A percentile compares a stretch with the other conserved stretches of the same genome.
Conservation (phyloP, 139 green algal genomes). For the Pleodorina starrii region DNA sequence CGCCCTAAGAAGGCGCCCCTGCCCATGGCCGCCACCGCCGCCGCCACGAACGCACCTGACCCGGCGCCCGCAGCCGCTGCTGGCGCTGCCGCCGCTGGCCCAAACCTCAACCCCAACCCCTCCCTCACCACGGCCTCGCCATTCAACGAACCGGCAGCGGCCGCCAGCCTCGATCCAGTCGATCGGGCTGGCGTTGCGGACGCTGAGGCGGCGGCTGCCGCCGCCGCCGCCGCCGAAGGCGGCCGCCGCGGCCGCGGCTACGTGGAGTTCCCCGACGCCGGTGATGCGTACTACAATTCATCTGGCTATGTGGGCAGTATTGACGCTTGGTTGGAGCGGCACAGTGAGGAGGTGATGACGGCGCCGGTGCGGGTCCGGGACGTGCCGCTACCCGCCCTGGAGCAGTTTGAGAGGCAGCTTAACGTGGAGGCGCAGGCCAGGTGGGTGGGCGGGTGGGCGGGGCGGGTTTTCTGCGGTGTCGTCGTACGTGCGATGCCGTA, state of each 20-base stretch:
- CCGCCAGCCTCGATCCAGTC: neutral
- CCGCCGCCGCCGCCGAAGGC: neutral
- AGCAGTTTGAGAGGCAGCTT: constrained; percentile 17
- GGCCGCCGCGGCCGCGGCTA: neutral
- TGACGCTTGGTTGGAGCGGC: neutral
- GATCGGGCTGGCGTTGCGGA: neutral
- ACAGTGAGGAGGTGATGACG: neutral
- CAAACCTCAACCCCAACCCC: neutral
- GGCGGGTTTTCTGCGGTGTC: no score
- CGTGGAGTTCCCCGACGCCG: neutral
- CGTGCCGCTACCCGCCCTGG: neutral
- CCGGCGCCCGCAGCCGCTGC: no score
- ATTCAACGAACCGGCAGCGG: neutral
- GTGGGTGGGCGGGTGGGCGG: neutral
- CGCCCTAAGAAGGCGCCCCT: neutral
- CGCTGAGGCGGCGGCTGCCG: neutral
- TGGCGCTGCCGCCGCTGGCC: neutral
- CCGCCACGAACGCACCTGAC: neutral
- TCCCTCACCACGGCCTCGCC: no score
- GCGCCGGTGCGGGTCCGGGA: neutral
- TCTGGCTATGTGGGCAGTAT: neutral
- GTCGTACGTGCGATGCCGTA: no score
- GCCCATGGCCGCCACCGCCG: neutral
- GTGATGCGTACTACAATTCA: neutral
- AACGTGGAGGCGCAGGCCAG: constrained; percentile 11